Evolutionary conservation across 2,329 filamentous ascomycete genomes (phyloP).

Genomic region (Aureobasidium sp.): DNA sequence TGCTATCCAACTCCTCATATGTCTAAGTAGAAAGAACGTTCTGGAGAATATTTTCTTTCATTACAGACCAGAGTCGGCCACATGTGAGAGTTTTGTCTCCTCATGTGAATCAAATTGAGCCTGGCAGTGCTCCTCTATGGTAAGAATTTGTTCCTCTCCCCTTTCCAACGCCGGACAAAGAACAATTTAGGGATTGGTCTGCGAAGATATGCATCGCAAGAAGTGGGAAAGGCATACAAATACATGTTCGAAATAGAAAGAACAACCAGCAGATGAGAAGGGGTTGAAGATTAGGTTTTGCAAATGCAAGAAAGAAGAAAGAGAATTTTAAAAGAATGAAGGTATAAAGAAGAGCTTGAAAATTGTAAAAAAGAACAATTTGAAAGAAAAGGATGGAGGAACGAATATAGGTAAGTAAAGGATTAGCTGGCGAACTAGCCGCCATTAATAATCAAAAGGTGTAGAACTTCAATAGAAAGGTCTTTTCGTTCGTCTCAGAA

Average conservation of each 20-base stretch:
- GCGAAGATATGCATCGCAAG: background rate
- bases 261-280: background rate
- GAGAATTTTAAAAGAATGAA: conserved; percentile 3
- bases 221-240: background rate
- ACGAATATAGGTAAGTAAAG: conserved; percentile 3
- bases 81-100: background rate
- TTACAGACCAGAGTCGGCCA: background rate
- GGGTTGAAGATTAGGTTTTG: background rate
- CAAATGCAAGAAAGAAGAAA: background rate
- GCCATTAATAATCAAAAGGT: background rate
- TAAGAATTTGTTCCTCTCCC: background rate
- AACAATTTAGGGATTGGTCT: background rate
- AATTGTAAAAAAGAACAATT: background rate
- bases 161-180: background rate
- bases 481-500: background rate
- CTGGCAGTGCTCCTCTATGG: background rate
- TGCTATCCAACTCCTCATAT: conserved; percentile 16
- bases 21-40: no score
- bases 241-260: background rate
- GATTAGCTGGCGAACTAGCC: conserved; percentile 1
- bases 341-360: background rate
- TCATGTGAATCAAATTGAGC: background rate
- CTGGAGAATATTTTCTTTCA: background rate
- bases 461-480: background rate
- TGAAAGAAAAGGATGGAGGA: background rate